phyloP scores from a whole-genome alignment of 1,284 basidiomycete species.

The Sphagnurus paluster region DNA sequence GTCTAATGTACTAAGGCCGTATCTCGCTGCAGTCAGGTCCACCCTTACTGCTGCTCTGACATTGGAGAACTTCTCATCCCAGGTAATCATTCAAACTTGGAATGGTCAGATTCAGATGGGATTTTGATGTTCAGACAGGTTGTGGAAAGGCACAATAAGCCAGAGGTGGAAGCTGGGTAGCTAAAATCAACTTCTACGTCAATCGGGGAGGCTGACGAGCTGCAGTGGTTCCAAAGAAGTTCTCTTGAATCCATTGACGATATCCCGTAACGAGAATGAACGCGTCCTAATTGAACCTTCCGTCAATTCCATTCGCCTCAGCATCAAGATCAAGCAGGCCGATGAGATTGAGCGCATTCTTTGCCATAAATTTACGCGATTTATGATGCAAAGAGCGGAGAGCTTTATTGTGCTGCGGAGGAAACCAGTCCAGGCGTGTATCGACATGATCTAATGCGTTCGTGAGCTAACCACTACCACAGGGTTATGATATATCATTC shows the following conservation, averaged over 20 bases:
- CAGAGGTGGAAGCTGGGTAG: conserved; percentile 88
- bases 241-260: conserved; percentile 88
- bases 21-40: conserved; percentile 93
- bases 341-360: conserved; percentile 98
- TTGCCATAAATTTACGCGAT: conserved; percentile 98
- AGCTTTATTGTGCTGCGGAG: conserved; percentile 94
- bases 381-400: conserved; percentile 99
- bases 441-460: conserved; percentile 1
- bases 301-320: conserved; percentile 94
- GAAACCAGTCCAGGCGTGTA: conserved; percentile 83
- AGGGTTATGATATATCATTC: conserved; percentile 99
- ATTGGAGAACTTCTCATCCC: conserved; percentile 96
- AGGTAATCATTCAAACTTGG: conserved; percentile 53
- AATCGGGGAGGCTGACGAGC: conserved; percentile 10
- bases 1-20: conserved; percentile 88
- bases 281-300: conserved; percentile 95
- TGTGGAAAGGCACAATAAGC: conserved; percentile 96
- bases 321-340: conserved; percentile 98
- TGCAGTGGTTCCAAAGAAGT: conserved; percentile 89
- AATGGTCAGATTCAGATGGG: conserved; percentile 14
- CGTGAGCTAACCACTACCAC: conserved; percentile 10
- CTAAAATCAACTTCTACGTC: conserved; percentile 21
- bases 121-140: conserved; percentile 55
- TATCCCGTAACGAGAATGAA: conserved; percentile 97
- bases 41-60: conserved; percentile 97